Evolutionary conservation across 1,284 basidiomycete genomes (phyloP).

Genomic region (Trichosporon sp.): DNA sequence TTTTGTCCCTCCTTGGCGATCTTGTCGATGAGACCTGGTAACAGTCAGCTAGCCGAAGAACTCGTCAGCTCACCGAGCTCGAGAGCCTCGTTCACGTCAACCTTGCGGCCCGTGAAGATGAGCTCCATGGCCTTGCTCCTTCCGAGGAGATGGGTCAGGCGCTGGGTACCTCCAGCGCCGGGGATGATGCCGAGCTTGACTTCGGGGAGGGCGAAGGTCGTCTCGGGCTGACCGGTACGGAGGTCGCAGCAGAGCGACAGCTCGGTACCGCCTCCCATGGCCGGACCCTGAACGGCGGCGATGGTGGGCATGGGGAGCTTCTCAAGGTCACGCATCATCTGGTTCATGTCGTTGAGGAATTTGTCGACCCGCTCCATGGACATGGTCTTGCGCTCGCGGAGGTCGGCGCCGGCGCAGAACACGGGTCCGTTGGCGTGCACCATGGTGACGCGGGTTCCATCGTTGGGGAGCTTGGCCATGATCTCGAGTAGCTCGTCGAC

Average conservation of each 20-base stretch:
- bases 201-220: constrained; percentile 72
- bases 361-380: constrained; percentile 69
- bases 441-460: constrained; percentile 73
- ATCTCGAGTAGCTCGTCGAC: constrained; percentile 76
- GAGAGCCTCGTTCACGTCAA: constrained; percentile 70
- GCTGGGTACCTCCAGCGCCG: constrained; percentile 91
- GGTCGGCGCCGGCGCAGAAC: constrained; percentile 92
- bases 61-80: constrained; percentile 65
- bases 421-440: constrained; percentile 71
- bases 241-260: constrained; percentile 82
- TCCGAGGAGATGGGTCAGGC: constrained; percentile 79
- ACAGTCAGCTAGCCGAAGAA: neutral
- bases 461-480: constrained; percentile 63
- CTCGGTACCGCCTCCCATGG: constrained; percentile 88
- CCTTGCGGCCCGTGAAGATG: constrained; percentile 73
- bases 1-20: constrained; percentile 61
- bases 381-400: constrained; percentile 83
- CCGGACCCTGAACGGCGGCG: constrained; percentile 88
- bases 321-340: constrained; percentile 73
- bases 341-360: constrained; percentile 77
- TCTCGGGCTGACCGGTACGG: constrained; percentile 75
- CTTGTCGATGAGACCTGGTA: constrained; percentile 55
- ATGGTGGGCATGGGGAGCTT: constrained; percentile 82
- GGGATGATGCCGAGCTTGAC: constrained; percentile 88
- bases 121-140: constrained; percentile 82